phyloP scores from a whole-genome alignment of 768 basidiomycete species.

The Tulasnella sp. region DNA sequence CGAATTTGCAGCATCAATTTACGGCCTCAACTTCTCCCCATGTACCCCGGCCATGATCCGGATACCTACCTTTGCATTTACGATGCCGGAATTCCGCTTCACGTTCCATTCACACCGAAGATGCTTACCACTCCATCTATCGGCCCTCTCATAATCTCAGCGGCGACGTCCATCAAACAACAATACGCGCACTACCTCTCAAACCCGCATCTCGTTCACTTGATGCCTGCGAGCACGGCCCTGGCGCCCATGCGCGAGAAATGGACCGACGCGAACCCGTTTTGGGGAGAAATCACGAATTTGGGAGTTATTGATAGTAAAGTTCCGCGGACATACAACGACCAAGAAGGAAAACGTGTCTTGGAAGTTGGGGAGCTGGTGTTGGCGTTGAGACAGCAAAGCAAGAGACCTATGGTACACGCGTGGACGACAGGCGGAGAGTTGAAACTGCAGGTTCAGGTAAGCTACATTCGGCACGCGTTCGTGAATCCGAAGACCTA shows the following conservation, averaged over 20 bases:
- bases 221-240: background rate
- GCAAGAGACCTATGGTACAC: constrained; percentile 10
- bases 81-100: constrained; percentile 12
- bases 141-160: background rate
- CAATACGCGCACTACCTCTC: constrained; percentile 5
- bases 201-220: constrained; percentile 11
- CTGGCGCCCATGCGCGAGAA: background rate
- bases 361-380: constrained; percentile 15
- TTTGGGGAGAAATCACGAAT: constrained; percentile 24
- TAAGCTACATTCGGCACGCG: background rate
- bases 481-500: too few species aligned
- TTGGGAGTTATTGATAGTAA: constrained; percentile 10
- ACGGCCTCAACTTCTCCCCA: constrained; percentile 3
- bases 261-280: background rate
- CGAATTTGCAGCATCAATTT: background rate
- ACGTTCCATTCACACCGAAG: background rate
- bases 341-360: background rate
- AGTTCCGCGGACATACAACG: background rate
- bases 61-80: constrained; percentile 12
- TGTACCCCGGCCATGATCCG: constrained; percentile 20
- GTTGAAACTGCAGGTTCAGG: constrained; percentile 13
- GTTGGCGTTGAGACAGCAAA: constrained; percentile 11
- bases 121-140: background rate
- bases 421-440: constrained; percentile 3
- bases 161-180: background rate